Conservation (phyloP, 75 land plant genomes). For the Isoetes taiwanensis region DNA sequence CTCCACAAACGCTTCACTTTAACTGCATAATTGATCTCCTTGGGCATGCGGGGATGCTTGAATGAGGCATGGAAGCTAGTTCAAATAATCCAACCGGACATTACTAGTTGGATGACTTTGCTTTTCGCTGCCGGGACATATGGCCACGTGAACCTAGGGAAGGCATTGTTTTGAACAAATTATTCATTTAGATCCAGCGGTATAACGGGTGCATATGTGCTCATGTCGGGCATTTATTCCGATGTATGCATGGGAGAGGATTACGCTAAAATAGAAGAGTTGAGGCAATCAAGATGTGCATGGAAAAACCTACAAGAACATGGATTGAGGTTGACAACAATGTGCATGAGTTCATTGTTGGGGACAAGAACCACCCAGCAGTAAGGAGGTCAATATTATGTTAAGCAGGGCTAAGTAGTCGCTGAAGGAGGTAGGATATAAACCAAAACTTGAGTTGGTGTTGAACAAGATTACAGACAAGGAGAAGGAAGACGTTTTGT, state of each 20-base stretch:
- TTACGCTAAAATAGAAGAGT: neutral
- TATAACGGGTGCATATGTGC: neutral
- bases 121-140: conserved; percentile 10
- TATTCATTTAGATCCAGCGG: no score
- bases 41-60: conserved; percentile 15
- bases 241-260: neutral
- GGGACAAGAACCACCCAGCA: conserved; percentile 16
- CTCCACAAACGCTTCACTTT: conserved; percentile 11
- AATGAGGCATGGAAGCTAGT: conserved; percentile 10
- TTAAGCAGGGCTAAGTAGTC: no score
- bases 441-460: conserved; percentile 26
- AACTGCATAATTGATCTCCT: conserved; percentile 20
- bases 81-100: conserved; percentile 7
- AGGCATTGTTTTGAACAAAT: neutral
- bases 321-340: conserved; percentile 33
- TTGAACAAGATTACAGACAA: conserved; percentile 11
- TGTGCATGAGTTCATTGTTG: conserved; percentile 38
- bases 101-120: conserved; percentile 11
- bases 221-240: neutral
- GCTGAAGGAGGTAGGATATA: conserved; percentile 39
- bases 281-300: no score
- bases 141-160: neutral
- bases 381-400: conserved; percentile 16
- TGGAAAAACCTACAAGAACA: conserved; percentile 38
- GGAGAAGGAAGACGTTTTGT: conserved; percentile 9